Base-by-base conservation (phyloP, 768 basidiomycete species). In the Mycena haematopus region DNA sequence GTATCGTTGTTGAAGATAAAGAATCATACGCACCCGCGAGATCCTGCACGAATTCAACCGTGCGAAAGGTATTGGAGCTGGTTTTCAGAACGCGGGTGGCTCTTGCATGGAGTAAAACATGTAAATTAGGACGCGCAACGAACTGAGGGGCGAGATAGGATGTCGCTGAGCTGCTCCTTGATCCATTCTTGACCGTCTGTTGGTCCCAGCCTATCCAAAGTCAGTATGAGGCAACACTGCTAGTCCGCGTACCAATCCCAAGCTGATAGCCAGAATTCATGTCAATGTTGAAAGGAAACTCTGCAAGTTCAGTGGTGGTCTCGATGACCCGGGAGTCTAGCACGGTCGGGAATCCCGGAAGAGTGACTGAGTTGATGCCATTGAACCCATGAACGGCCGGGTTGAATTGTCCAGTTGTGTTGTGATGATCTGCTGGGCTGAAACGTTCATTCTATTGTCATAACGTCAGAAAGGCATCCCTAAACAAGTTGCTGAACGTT, bases 191-290 rank as follows among this genome's bases (percentile, higher is more conserved):
- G 5, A 71, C 52, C 5, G 70, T 70, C 19, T 40, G 25, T 53
- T 69, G 71, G 1, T 51, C 8, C 65, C 67, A 73, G 11, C 70
- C 72, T 73, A 44, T 14, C 9, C 7, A 29, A 22, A 24, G 29
- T 52, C 38, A 60, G 19, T 10, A 66, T 62, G 27, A 33, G n/a
- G n/a, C n/a, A n/a, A n/a, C n/a, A n/a, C n/a, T n/a, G 29, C 29
- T 3, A 29, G 2, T 19, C 9, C 3, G 55, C 71, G 45, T 29
- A 75, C 78, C 73, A 17, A 78, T 59, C 2, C 78, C 78, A 9
- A 76, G 54, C 1, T 65, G 65, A 40, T 65, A 59, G 1, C 78
- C 78, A 2, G 67, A 67, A 60, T 77, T 70, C 66, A 68, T 70
- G 46, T 70, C 69, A 1, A 63, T 33, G 17, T 65, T 63, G 47